These are phyloP conservation scores for Protea cynaroides DNA, from an alignment of 164 flowering plant species.

Conservation along the genomic window DNA sequence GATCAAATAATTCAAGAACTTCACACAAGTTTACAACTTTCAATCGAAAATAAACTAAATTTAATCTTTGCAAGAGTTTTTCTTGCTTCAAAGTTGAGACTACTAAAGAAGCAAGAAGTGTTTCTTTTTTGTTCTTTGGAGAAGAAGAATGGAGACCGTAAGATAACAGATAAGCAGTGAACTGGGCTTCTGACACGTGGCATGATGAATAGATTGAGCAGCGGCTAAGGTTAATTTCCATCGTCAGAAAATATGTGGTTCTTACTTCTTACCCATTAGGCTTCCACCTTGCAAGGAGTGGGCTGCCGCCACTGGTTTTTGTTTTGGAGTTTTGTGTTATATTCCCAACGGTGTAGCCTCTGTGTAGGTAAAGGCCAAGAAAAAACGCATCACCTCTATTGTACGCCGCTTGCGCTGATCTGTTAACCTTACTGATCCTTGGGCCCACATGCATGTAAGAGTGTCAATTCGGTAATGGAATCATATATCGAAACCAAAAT, in stretches of 20 bases:
- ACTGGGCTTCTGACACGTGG: conserved; percentile 42
- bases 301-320: too few relatives aligned
- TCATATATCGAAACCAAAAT: too few relatives aligned
- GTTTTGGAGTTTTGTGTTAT: too few relatives aligned
- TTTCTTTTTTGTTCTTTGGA: not conserved
- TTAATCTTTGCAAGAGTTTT: not conserved
- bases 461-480: too few relatives aligned
- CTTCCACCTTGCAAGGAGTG: too few relatives aligned
- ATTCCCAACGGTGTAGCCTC: not conserved
- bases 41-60: not conserved
- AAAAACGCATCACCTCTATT: too few relatives aligned
- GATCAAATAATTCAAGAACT: not conserved
- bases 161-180: conserved; percentile 32
- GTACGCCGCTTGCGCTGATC: too few relatives aligned
- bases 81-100: not conserved
- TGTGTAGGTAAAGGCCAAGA: not conserved
- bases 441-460: too few relatives aligned
- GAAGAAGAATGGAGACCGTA: conserved; percentile 1
- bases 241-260: not conserved
- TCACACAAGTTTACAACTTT: not conserved
- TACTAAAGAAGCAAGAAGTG: too few relatives aligned
- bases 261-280: not conserved
- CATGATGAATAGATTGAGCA: conserved; percentile 17
- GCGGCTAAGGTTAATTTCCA: not conserved
- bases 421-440: too few relatives aligned